Percentiles rank a stretch among this genome's conserved stretches.
Conservation (phyloP, 1,284 basidiomycete species). For the Rhodofomes roseus region DNA sequence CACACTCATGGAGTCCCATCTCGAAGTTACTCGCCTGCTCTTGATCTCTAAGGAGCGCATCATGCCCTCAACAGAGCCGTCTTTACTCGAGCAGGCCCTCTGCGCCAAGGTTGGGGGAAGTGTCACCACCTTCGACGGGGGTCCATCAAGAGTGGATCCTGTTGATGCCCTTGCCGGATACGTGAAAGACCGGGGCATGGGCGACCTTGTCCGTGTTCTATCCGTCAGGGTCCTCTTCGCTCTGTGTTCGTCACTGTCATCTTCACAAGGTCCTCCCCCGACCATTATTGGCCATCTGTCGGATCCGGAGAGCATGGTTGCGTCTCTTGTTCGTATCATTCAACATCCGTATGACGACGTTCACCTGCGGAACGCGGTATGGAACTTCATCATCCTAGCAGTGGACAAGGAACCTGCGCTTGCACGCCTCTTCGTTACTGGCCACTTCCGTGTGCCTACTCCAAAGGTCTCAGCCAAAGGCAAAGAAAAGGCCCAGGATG, state of each 20-base stretch:
- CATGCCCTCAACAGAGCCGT: constrained; percentile 40
- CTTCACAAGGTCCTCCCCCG: constrained; percentile 52
- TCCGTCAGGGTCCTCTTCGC: constrained; percentile 65
- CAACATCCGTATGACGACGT: constrained; percentile 72
- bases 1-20: constrained; percentile 61
- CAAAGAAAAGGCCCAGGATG: constrained; percentile 30
- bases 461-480: constrained; percentile 29
- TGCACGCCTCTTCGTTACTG: constrained; percentile 78
- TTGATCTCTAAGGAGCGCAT: constrained; percentile 59
- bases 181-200: constrained; percentile 60
- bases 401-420: constrained; percentile 88
- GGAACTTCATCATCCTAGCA: constrained; percentile 81
- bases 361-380: constrained; percentile 67
- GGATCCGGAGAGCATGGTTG: constrained; percentile 64
- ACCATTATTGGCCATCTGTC: constrained; percentile 72
- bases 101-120: constrained; percentile 58
- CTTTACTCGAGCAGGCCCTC: constrained; percentile 70
- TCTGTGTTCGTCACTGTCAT: constrained; percentile 63
- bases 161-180: constrained; percentile 68
- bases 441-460: constrained; percentile 52
- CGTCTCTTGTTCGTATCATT: constrained; percentile 59
- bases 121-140: constrained; percentile 43
- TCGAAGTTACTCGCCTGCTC: constrained; percentile 58
- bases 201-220: constrained; percentile 54
- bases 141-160: constrained; percentile 52